Percentiles rank a stretch among this genome's conserved stretches.
These are phyloP conservation scores for Trichoderma afroharzianum DNA, from an alignment of 2,329 filamentous ascomycete genomes.

Conservation along the genomic window DNA sequence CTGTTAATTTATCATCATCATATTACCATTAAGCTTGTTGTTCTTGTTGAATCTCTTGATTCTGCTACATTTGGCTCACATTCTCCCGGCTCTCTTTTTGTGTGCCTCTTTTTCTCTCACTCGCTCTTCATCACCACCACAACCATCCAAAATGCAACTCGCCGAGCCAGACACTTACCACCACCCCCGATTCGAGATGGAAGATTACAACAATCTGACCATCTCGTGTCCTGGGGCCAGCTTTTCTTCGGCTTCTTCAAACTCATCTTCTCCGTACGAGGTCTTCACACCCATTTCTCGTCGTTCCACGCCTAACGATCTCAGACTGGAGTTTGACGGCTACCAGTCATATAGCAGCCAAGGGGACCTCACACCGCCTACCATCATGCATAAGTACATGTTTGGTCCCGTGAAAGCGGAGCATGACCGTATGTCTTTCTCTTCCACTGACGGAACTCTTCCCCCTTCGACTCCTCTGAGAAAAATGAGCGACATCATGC, in stretches of 20 bases:
- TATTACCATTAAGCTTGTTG: not conserved
- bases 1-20: not conserved
- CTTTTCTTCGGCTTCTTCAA: slow-evolving; percentile 39
- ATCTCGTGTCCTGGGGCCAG: slow-evolving; percentile 37
- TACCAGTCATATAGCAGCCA: slow-evolving; percentile 27
- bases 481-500: slow-evolving; percentile 33
- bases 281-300: slow-evolving; percentile 44
- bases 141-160: slow-evolving; percentile 34
- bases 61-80: not conserved
- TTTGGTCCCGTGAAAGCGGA: slow-evolving; percentile 35
- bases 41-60: not conserved
- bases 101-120: not conserved
- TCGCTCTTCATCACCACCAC: not conserved
- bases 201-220: slow-evolving; percentile 39
- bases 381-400: slow-evolving; percentile 34
- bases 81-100: slow-evolving; percentile 7
- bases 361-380: slow-evolving; percentile 36
- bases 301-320: slow-evolving; percentile 41
- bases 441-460: slow-evolving; percentile 26
- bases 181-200: slow-evolving; percentile 37
- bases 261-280: slow-evolving; percentile 39
- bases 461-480: slow-evolving; percentile 37
- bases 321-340: slow-evolving; percentile 37
- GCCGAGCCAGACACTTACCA: slow-evolving; percentile 29
- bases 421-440: slow-evolving; percentile 32